Percentiles rank a stretch among this genome's conserved stretches.
These are phyloP conservation scores for Rosa rugosa DNA, from an alignment of 306 rosid genomes.

Conservation along the genomic window DNA sequence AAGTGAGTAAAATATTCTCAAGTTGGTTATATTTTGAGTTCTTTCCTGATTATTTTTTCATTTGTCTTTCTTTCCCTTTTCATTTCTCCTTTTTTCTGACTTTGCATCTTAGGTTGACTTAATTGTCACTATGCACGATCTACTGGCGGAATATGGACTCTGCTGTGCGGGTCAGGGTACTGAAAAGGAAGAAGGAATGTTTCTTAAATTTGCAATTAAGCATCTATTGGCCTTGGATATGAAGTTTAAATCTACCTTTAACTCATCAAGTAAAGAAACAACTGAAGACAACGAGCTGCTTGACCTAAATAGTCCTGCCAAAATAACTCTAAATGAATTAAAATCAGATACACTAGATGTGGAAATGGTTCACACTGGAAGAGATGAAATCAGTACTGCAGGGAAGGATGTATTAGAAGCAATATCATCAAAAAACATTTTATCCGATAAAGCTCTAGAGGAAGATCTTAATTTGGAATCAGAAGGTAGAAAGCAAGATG, in stretches of 20 bases:
- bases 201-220: constrained; percentile 95
- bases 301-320: constrained; percentile 45
- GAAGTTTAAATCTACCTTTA: constrained; percentile 72
- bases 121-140: constrained; percentile 89
- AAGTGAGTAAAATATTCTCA: constrained; percentile 51
- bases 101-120: constrained; percentile 72
- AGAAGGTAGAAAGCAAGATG: constrained; percentile 44
- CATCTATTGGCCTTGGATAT: constrained; percentile 88
- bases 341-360: constrained; percentile 41
- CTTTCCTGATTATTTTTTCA: neutral
- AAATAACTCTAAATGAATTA: constrained; percentile 47
- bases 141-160: constrained; percentile 92
- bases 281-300: constrained; percentile 45
- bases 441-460: constrained; percentile 40
- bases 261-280: constrained; percentile 49
- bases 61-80: neutral
- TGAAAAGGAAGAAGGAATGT: constrained; percentile 83
- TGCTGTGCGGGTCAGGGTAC: constrained; percentile 85
- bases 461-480: constrained; percentile 43
- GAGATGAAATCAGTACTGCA: constrained; percentile 40
- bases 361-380: constrained; percentile 41
- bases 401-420: constrained; percentile 49
- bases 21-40: constrained; percentile 26
- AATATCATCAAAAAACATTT: constrained; percentile 38
- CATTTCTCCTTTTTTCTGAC: constrained; percentile 15